Evolutionary conservation across 805 yeast genomes (phyloP).

Genomic region (Candida xiaguanensis): DNA sequence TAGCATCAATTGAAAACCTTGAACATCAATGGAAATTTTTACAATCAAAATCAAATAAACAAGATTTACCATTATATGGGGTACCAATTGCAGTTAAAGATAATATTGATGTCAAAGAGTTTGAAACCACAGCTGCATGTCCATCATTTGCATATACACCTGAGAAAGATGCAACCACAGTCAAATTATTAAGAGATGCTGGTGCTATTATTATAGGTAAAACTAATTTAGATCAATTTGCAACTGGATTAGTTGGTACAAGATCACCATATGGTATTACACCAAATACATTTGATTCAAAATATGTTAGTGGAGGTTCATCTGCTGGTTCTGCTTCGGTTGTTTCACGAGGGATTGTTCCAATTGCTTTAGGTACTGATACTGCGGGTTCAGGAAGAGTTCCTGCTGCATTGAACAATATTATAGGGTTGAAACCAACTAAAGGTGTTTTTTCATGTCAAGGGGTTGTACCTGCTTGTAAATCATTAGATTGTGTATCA

Average conservation of each 20-base stretch:
- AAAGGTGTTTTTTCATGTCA: slow-evolving; percentile 79
- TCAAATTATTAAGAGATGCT: slow-evolving; percentile 65
- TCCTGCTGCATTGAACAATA: slow-evolving; percentile 91
- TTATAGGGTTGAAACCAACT: slow-evolving; percentile 91
- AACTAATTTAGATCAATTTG: slow-evolving; percentile 95
- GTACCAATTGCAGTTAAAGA: slow-evolving; percentile 95
- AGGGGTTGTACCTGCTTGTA: slow-evolving; percentile 98
- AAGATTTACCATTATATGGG: slow-evolving; percentile 71
- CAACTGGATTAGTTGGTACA: slow-evolving; percentile 94
- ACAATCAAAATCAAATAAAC: slow-evolving; percentile 56
- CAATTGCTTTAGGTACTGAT: slow-evolving; percentile 89
- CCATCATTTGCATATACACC: slow-evolving; percentile 78
- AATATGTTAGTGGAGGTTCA: slow-evolving; percentile 92
- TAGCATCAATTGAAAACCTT: slow-evolving; percentile 61
- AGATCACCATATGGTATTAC: slow-evolving; percentile 94
- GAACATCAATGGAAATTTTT: slow-evolving; percentile 74
- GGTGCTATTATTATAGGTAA: slow-evolving; percentile 95
- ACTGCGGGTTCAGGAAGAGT: slow-evolving; percentile 99
- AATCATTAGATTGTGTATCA: slow-evolving; percentile 89
- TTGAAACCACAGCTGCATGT: slow-evolving; percentile 92
- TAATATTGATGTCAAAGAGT: slow-evolving; percentile 82
- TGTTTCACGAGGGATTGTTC: slow-evolving; percentile 87
- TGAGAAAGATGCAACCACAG: slow-evolving; percentile 69
- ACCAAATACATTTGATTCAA: slow-evolving; percentile 67
- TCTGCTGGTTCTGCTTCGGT: slow-evolving; percentile 94